Conservation (phyloP, 176 grass and related monocot genomes). For the Rhynchospora pubera region DNA sequence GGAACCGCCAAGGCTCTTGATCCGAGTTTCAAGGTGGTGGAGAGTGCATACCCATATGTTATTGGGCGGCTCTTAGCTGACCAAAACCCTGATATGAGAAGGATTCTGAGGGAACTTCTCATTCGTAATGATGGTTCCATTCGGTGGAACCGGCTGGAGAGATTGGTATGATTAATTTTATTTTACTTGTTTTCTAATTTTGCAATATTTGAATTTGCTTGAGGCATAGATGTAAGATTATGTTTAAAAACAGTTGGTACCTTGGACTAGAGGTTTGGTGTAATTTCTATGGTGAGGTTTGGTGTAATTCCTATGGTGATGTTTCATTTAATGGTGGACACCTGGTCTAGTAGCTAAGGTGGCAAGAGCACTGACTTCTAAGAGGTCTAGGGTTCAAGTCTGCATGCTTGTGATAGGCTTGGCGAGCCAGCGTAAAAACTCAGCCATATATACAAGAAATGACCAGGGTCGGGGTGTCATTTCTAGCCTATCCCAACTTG, state of each 20-base stretch:
- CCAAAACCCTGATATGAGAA: conserved; percentile 91
- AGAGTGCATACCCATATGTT: conserved; percentile 91
- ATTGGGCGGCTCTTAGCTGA: conserved; percentile 86
- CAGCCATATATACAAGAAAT: no score
- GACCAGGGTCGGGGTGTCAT: no score
- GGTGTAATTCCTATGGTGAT: no score
- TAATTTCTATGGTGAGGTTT: not conserved
- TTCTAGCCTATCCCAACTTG: no score
- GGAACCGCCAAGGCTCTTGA: conserved; percentile 94
- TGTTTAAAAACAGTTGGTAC: not conserved
- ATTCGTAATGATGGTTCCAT: conserved; percentile 86
- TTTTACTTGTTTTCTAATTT: conserved; percentile 7
- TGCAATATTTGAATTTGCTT: not conserved
- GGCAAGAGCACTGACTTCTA: no score
- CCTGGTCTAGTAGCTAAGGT: no score
- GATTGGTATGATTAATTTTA: conserved; percentile 40
- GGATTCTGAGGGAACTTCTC: conserved; percentile 73
- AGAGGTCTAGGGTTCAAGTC: no score
- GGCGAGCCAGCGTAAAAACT: no score
- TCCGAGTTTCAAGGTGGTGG: conserved; percentile 89
- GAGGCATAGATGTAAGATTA: not conserved
- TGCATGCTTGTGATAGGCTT: no score
- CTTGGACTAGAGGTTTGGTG: not conserved
- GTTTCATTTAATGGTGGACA: not conserved
- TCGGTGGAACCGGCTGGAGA: conserved; percentile 85